A percentile compares a stretch with the other conserved stretches of the same genome.
These are phyloP conservation scores for Aspergillus haitiensis DNA, from an alignment of 495 filamentous ascomycete genomes.

Conservation along the genomic window DNA sequence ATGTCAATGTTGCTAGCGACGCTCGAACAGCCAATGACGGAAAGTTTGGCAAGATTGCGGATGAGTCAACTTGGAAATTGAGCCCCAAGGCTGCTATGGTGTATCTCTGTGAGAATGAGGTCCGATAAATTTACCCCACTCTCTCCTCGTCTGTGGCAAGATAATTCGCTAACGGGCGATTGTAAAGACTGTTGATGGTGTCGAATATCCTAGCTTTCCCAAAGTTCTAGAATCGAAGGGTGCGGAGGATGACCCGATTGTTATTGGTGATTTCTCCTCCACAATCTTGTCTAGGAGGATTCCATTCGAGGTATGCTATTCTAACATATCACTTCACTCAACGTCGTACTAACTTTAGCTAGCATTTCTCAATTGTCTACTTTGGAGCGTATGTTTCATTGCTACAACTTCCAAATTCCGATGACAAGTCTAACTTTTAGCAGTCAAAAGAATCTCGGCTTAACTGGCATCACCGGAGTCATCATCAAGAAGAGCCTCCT, in stretches of 20 bases:
- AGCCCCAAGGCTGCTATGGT: slow-evolving; percentile 72
- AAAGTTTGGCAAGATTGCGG: slow-evolving; percentile 86
- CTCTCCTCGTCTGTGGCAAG: not conserved
- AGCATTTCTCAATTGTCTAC: slow-evolving; percentile 59
- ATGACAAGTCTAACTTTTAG: slow-evolving; percentile 17
- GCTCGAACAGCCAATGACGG: slow-evolving; percentile 67
- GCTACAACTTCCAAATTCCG: slow-evolving; percentile 6
- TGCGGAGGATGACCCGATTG: slow-evolving; percentile 60
- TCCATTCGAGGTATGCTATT: slow-evolving; percentile 50
- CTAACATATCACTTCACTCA: not conserved
- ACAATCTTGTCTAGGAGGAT: slow-evolving; percentile 62
- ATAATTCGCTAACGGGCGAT: not conserved
- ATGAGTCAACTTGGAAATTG: slow-evolving; percentile 73
- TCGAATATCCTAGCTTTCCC: slow-evolving; percentile 86
- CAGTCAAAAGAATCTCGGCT: slow-evolving; percentile 83
- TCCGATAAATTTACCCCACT: slow-evolving; percentile 27
- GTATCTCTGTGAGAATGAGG: slow-evolving; percentile 94
- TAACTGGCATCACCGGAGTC: slow-evolving; percentile 79
- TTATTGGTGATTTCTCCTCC: slow-evolving; percentile 84
- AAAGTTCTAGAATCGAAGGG: slow-evolving; percentile 52
- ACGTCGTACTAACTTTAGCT: slow-evolving; percentile 3
- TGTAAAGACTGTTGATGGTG: slow-evolving; percentile 63
- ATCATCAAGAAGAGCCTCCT: slow-evolving; percentile 78
- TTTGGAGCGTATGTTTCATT: slow-evolving; percentile 32
- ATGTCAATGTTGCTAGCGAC: slow-evolving; percentile 78